Conservation (phyloP, 2,329 filamentous ascomycete species). For the Calonectria henricotiae region DNA sequence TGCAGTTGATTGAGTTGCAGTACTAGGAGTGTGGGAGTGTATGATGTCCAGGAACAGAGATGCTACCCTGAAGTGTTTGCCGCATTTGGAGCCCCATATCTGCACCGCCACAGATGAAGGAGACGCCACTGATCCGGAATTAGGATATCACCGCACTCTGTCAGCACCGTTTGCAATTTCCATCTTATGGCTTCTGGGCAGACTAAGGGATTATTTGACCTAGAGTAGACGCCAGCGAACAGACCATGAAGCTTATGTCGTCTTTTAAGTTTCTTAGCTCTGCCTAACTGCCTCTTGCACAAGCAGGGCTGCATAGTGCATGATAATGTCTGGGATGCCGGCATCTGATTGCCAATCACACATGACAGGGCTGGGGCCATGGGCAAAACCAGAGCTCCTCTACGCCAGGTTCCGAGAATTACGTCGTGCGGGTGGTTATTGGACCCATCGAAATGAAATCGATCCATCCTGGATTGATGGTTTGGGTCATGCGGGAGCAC, state of each 20-base stretch:
- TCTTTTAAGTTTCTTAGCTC: not conserved
- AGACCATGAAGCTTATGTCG: not conserved
- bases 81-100: constrained; percentile 13
- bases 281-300: not conserved
- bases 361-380: constrained; percentile 10
- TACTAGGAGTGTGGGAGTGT: no score
- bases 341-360: constrained; percentile 27
- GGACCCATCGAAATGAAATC: not conserved
- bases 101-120: constrained; percentile 24
- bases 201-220: not conserved
- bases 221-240: not conserved
- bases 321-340: constrained; percentile 8
- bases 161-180: not conserved
- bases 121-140: not conserved
- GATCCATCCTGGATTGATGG: not conserved
- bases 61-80: constrained; percentile 3
- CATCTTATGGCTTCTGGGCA: not conserved
- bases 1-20: not conserved
- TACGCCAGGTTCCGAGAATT: constrained; percentile 25
- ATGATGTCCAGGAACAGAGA: constrained; percentile 8
- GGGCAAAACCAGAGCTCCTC: constrained; percentile 11
- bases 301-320: constrained; percentile 18
- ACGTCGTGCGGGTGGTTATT: not conserved
- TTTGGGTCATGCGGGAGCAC: not conserved
- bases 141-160: not conserved